phyloP scores from a whole-genome alignment of 2,329 filamentous ascomycete species.

The Epichloe aotearoae region DNA sequence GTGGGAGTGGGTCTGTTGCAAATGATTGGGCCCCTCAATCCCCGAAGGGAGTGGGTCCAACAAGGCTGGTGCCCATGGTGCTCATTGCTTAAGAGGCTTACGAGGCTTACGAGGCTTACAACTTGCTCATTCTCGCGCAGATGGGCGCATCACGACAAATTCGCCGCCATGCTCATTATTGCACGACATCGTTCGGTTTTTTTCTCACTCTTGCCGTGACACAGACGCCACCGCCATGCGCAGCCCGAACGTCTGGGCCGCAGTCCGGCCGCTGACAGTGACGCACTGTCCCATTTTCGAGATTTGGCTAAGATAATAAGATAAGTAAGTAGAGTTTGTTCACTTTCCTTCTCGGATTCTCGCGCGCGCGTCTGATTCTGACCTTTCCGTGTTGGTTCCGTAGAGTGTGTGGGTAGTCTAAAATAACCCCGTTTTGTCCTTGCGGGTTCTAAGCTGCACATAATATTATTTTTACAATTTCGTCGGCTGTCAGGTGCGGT shows the following conservation, averaged over 20 bases:
- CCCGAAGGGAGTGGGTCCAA: no score
- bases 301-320: no score
- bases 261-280: no score
- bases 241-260: no score
- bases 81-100: not conserved
- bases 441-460: no score
- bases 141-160: not conserved
- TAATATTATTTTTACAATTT: not conserved
- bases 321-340: not conserved
- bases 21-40: no score
- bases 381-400: no score
- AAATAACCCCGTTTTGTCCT: no score
- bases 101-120: not conserved
- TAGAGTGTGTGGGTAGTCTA: no score
- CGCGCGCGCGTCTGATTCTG: not conserved
- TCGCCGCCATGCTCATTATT: not conserved
- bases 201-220: not conserved
- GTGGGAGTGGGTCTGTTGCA: no score
- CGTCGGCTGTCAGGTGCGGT: not conserved
- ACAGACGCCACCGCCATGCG: no score
- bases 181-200: not conserved
- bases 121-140: constrained; percentile 7
- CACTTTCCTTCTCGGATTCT: not conserved
- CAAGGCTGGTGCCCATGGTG: not conserved
- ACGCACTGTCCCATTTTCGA: no score